Evolutionary conservation across 2,329 filamentous ascomycete species (phyloP).

Genomic region (Aspergillus fijiensis): DNA sequence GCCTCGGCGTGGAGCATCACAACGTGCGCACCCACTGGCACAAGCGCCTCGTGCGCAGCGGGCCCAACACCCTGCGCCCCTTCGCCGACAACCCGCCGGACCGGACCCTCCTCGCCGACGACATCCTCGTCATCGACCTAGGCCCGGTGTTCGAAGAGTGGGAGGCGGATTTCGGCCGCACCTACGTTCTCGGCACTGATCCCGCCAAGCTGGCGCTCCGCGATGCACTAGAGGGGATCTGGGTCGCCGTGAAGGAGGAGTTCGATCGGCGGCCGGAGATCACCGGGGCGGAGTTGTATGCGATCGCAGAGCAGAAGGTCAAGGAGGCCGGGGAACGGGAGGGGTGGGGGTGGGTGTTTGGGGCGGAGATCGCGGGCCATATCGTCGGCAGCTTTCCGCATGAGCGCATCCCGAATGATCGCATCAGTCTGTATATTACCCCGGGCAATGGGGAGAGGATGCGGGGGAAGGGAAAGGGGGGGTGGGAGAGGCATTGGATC

Average conservation of each 20-base stretch:
- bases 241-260: conserved; percentile 45
- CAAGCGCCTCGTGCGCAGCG: conserved; percentile 52
- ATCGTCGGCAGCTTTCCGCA: conserved; percentile 54
- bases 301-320: conserved; percentile 43
- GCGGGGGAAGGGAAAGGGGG: conserved; percentile 41
- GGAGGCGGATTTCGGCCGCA: conserved; percentile 57
- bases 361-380: conserved; percentile 49
- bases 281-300: conserved; percentile 51
- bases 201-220: conserved; percentile 47
- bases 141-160: conserved; percentile 55
- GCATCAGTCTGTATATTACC: conserved; percentile 47
- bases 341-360: conserved; percentile 45
- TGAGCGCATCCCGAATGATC: conserved; percentile 52
- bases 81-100: conserved; percentile 53
- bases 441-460: conserved; percentile 47
- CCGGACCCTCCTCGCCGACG: conserved; percentile 48
- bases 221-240: conserved; percentile 50
- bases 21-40: conserved; percentile 54
- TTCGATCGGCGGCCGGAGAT: conserved; percentile 45
- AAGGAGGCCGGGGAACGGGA: conserved; percentile 19
- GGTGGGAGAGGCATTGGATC: conserved; percentile 51
- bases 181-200: conserved; percentile 52
- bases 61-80: conserved; percentile 51
- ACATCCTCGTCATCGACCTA: conserved; percentile 54
- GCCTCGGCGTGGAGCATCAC: conserved; percentile 45